These are phyloP conservation scores for Alnus glutinosa DNA, from an alignment of 306 rosid genomes.

Conservation along the genomic window DNA sequence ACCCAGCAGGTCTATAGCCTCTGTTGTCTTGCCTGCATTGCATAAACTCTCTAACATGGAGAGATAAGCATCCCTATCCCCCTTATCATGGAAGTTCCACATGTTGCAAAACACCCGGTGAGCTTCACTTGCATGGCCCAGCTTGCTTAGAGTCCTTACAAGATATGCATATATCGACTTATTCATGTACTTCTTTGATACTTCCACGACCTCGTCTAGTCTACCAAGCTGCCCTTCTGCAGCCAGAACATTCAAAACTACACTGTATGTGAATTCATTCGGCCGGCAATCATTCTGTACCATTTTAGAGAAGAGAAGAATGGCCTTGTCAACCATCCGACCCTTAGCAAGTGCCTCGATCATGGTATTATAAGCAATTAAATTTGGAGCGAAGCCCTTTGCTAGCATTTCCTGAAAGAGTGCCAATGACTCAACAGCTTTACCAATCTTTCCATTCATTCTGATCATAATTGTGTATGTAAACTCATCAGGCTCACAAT, in stretches of 20 bases:
- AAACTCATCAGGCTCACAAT: slow-evolving; percentile 79
- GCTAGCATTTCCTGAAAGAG: slow-evolving; percentile 66
- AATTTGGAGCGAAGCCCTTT: slow-evolving; percentile 62
- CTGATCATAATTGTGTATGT: slow-evolving; percentile 89
- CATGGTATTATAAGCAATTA: slow-evolving; percentile 77
- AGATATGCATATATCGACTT: slow-evolving; percentile 70
- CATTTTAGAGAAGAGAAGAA: slow-evolving; percentile 74
- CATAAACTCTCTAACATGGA: slow-evolving; percentile 92
- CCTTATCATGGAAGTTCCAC: slow-evolving; percentile 80
- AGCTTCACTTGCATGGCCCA: slow-evolving; percentile 85
- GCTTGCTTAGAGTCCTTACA: slow-evolving; percentile 69
- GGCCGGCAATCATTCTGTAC: slow-evolving; percentile 72
- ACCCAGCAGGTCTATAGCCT: slow-evolving; percentile 75
- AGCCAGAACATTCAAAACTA: slow-evolving; percentile 65
- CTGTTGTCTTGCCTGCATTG: slow-evolving; percentile 63
- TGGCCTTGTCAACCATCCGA: slow-evolving; percentile 68
- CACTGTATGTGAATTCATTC: slow-evolving; percentile 77
- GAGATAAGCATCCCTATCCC: slow-evolving; percentile 72
- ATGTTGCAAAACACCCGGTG: slow-evolving; percentile 87
- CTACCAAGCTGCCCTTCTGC: slow-evolving; percentile 77
- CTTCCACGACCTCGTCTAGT: slow-evolving; percentile 59
- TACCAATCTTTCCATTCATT: slow-evolving; percentile 73
- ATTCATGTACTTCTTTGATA: slow-evolving; percentile 61
- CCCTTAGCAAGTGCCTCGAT: slow-evolving; percentile 82
- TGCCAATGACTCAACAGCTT: slow-evolving; percentile 51